Base-by-base conservation (phyloP, 805 yeast genomes). In the Kuraishia borneana region DNA sequence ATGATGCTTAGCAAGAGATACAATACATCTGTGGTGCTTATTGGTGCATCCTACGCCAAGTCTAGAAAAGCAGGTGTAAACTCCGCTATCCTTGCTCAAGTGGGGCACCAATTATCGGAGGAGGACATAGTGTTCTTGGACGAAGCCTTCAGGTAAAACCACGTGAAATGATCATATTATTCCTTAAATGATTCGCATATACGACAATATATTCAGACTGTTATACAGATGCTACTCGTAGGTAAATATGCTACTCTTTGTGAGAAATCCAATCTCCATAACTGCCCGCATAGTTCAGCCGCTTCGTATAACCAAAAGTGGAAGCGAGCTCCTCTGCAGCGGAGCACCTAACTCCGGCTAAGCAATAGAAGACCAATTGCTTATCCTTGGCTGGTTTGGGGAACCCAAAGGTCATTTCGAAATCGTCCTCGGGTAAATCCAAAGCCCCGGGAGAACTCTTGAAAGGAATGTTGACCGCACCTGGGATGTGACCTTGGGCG, bases 371-470 rank as follows among this genome's bases (percentile, higher is more conserved):
- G 28, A 89, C 71, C 51, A 89, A 64, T 44, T 83, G 83, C 50
- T 81, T 73, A 33, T 75, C 76, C 32, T 62, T 56, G 5, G 60
- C 45, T 3, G 98, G 98, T 61, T 89, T 89, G 10, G 65, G 66
- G 48, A 87, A 77, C 10, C 94, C 89, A 60, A 88, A 85, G 31
- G 73, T 65, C 25, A 81, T 83, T 47, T 74, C 69, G 49, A 92
- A 89, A 43, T 83, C 95, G 36, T 83, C 94, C 5, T 70, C 68
- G 1, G 77, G 58, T 33, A 89, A 69, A 32, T 83, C 85, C 39
- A 89, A 65, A 0, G 97, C 97, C 16, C 95, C 95, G 0, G 97
- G 97, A 9, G 88, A 73, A 4, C 92, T 74, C 50, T 85, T 85
- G 60, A 76, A 79, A 14, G 98, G 97, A 38, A 89, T 70, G 51